Conservation (phyloP, 2,329 filamentous ascomycete species). For the Kalmusia sp. region DNA sequence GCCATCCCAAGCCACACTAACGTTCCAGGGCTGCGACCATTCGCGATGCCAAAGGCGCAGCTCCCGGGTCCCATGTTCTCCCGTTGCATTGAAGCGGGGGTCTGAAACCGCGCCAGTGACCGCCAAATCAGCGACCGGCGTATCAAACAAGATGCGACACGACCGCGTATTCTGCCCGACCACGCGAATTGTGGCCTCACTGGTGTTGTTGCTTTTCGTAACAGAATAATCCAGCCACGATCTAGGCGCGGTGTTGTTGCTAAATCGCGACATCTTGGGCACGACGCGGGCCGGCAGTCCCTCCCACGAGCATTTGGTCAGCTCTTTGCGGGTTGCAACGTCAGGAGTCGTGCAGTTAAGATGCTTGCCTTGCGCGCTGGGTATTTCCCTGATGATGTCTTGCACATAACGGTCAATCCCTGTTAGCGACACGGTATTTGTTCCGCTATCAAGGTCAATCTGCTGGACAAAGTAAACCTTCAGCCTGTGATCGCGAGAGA, state of each 20-base stretch:
- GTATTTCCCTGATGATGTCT: conserved; percentile 71
- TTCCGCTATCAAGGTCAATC: conserved; percentile 75
- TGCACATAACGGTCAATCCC: conserved; percentile 46
- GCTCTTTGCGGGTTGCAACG: conserved; percentile 54
- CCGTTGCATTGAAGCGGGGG: conserved; percentile 69
- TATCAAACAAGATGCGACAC: conserved; percentile 76
- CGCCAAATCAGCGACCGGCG: conserved; percentile 68
- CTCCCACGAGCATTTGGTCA: conserved; percentile 74
- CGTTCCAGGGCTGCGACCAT: conserved; percentile 78
- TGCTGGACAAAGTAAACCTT: conserved; percentile 89
- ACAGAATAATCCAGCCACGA: conserved; percentile 73
- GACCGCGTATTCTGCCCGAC: conserved; percentile 77
- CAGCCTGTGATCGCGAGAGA: conserved; percentile 78
- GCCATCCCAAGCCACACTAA: conserved; percentile 72
- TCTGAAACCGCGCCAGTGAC: conserved; percentile 69
- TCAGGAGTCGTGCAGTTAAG: conserved; percentile 49
- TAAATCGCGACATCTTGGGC: conserved; percentile 40
- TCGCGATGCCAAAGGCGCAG: conserved; percentile 83
- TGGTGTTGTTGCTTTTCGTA: conserved; percentile 53
- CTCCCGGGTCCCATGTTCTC: conserved; percentile 68
- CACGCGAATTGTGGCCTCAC: conserved; percentile 69
- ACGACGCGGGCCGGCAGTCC: conserved; percentile 72
- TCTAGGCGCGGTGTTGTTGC: conserved; percentile 33
- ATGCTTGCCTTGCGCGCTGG: conserved; percentile 70
- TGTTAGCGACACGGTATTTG: conserved; percentile 67